Conservation (phyloP, 495 filamentous ascomycete genomes). For the Hyaloscypha hepaticicola region DNA sequence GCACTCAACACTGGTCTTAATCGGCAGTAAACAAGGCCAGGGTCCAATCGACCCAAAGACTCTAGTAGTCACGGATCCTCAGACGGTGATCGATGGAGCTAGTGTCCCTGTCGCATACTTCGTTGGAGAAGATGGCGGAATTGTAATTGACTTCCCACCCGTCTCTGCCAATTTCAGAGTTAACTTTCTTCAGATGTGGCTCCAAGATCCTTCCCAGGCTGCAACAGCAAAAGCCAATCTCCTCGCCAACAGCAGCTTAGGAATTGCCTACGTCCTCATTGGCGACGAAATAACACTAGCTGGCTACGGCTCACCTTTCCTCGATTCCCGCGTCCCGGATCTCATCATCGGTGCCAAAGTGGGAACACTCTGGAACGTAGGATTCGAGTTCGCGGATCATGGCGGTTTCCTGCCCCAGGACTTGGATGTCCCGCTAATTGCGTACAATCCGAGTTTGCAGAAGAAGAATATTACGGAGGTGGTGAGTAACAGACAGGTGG, state of each 20-base stretch:
- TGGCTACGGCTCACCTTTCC: not conserved
- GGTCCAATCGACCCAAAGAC: not conserved
- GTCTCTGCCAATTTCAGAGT: not conserved
- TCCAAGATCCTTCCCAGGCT: not conserved
- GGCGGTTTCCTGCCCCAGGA: too few species aligned
- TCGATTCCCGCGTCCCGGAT: too few species aligned
- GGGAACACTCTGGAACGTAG: too few species aligned
- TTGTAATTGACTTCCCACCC: not conserved
- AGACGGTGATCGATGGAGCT: not conserved
- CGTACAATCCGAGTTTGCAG: too few species aligned
- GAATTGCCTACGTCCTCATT: not conserved
- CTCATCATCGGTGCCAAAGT: too few species aligned
- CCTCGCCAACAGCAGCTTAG: not conserved
- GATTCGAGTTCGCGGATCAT: too few species aligned
- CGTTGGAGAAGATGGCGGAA: not conserved
- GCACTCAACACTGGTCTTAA: not conserved
- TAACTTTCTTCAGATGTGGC: not conserved
- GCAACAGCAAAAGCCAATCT: not conserved
- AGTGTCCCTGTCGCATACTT: not conserved
- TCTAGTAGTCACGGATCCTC: not conserved
- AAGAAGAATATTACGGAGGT: too few species aligned
- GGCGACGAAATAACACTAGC: not conserved
- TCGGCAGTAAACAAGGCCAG: constrained; percentile 2
- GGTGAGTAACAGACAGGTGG: too few species aligned
- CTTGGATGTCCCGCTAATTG: too few species aligned